These are phyloP conservation scores for Thelonectria discophora DNA, from an alignment of 2,329 filamentous ascomycete genomes.

Conservation along the genomic window DNA sequence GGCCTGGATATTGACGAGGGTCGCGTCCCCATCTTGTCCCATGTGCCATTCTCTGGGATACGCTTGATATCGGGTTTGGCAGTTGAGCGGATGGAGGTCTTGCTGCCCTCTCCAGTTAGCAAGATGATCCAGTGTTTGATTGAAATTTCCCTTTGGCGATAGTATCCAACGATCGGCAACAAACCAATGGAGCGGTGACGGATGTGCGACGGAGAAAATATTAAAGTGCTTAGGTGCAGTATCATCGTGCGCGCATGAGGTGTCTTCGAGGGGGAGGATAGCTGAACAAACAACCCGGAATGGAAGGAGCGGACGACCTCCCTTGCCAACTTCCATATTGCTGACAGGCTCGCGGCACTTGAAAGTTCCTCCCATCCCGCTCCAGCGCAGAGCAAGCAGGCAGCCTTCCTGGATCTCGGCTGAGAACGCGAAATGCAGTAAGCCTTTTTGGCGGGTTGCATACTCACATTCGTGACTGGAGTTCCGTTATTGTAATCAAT, in stretches of 20 bases:
- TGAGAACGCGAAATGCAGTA: slow-evolving; percentile 1
- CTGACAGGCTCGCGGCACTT: too few species aligned
- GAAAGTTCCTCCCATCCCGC: background rate
- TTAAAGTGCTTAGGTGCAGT: background rate
- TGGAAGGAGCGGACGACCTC: background rate
- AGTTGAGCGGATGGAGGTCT: background rate
- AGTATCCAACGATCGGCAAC: background rate
- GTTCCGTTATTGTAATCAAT: background rate
- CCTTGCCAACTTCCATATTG: too few species aligned
- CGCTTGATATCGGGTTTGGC: background rate
- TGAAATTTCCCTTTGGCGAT: background rate
- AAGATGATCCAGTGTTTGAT: background rate
- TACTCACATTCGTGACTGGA: background rate
- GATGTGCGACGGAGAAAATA: slow-evolving; percentile 6
- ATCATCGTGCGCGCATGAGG: background rate
- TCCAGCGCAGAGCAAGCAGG: background rate
- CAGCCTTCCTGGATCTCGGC: background rate
- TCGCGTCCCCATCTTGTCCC: slow-evolving; percentile 2
- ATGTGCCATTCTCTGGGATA: slow-evolving; percentile 1
- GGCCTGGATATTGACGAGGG: slow-evolving; percentile 6
- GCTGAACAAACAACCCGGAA: background rate
- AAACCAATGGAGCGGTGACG: slow-evolving; percentile 7
- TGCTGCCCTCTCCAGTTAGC: background rate
- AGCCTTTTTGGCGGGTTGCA: slow-evolving; percentile 10
- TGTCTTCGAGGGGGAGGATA: background rate